Base-by-base conservation (phyloP, 1,284 basidiomycete genomes). In the Rhodotorula sp. region DNA sequence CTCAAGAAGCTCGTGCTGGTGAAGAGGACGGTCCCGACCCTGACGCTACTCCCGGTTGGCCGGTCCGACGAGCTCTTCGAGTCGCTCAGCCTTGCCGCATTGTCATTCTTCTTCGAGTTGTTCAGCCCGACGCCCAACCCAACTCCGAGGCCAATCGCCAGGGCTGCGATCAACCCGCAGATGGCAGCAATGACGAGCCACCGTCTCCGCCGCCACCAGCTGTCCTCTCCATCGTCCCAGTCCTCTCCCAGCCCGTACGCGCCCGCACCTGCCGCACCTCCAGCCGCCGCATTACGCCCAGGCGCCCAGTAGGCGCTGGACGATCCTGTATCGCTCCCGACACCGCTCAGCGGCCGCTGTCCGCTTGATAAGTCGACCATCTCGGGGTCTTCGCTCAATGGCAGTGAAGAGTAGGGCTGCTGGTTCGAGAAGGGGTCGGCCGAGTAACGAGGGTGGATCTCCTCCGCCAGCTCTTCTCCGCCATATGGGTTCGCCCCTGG, bases 281-380 rank as follows among this genome's bases (percentile, higher is more conserved):
- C 51, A 36, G 56, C 17, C 52, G 60, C 19, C 47, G 55, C 36
- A 11, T 32, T 32, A 24, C 44, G 51, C 10, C 59, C 66, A 2
- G 70, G 70, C 11, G 59, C 59, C 71, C 71, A 73, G 59, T 73
- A 73, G 4, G 71, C 70, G n/a, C n/a, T n/a, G 17, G 54, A 54
- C 15, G 66, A 48, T 17, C 65, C 71, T 2, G 54, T 62, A 20
- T 34, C 46, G 39, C 58, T 51, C 44, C n/a, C 22, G 2, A 27
- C 58, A 4, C 34, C 56, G 52, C 34, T 56, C 47, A 63, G 22
- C 9, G 64, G 60, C 6, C 64, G 51, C 8, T 59, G 54, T 4
- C 59, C 30, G 3, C 52, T 57, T 2, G 64, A 57, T 29, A 72
- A 32, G 44, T 70, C 65, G 17, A 55, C 56, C 71, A 73, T 73